Percentiles rank a stretch among this genome's conserved stretches.
Evolutionary conservation across 163 green algal species (phyloP).

Genomic region (Chlorella variabilis): DNA sequence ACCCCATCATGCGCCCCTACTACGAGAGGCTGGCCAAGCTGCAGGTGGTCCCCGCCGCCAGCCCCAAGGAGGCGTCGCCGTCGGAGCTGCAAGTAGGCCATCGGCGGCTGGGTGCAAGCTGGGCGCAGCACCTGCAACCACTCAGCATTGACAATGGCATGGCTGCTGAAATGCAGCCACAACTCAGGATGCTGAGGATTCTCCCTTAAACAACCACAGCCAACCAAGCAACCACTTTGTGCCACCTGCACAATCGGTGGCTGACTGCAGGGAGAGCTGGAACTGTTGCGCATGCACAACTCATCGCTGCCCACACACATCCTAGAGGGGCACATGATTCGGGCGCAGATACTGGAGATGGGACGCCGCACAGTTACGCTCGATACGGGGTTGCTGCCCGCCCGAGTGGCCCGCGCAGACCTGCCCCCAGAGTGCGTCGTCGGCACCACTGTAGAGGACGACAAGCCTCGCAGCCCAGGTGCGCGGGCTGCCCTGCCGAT

Average conservation of each 20-base stretch:
- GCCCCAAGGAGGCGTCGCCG: conserved; percentile 1
- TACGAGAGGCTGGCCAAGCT: conserved; percentile 10
- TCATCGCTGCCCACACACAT: conserved; percentile 3
- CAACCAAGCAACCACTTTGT: neutral
- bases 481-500: too few relatives aligned
- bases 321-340: conserved; percentile 48
- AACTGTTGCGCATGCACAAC: conserved; percentile 60
- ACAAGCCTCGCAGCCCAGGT: conserved; percentile 4
- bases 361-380: conserved; percentile 40
- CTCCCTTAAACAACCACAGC: too few relatives aligned
- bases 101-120: neutral
- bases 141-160: too few relatives aligned
- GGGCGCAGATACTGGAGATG: conserved; percentile 46
- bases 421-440: conserved; percentile 42
- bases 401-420: conserved; percentile 40
- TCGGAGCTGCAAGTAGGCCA: conserved; percentile 28
- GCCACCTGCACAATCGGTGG: too few relatives aligned
- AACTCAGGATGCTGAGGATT: neutral
- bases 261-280: conserved; percentile 41
- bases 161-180: too few relatives aligned
- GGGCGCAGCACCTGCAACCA: too few relatives aligned
- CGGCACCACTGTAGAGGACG: neutral
- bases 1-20: conserved; percentile 21
- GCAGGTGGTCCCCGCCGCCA: neutral
- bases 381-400: conserved; percentile 47